phyloP scores from a whole-genome alignment of 2,329 filamentous ascomycete species.

The Cercospora sesami region DNA sequence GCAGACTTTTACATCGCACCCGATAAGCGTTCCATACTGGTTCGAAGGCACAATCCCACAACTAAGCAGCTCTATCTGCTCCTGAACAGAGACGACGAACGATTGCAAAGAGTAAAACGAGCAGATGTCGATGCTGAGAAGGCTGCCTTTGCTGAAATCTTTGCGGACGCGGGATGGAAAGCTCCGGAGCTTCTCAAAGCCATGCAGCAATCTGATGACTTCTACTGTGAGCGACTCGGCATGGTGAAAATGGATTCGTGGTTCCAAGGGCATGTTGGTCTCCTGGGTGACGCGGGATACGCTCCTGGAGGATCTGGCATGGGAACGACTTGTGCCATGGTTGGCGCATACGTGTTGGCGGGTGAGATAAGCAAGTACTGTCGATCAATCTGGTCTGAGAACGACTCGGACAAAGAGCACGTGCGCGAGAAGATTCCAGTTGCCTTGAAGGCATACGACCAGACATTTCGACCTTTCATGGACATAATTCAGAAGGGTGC shows the following conservation, averaged over 20 bases:
- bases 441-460: conserved; percentile 28
- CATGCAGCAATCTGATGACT: conserved; percentile 36
- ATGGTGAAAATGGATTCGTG: conserved; percentile 9
- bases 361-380: conserved; percentile 28
- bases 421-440: conserved; percentile 6
- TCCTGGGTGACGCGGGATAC: conserved; percentile 33
- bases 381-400: background rate
- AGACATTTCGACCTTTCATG: conserved; percentile 24
- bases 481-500: conserved; percentile 21
- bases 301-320: conserved; percentile 26
- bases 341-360: conserved; percentile 32
- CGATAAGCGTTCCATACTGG: conserved; percentile 4
- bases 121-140: conserved; percentile 17
- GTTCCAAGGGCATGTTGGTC: conserved; percentile 34
- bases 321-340: conserved; percentile 31
- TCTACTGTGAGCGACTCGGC: conserved; percentile 35
- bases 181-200: conserved; percentile 41
- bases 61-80: conserved; percentile 12
- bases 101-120: background rate
- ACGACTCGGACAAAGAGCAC: background rate
- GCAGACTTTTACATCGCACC: conserved; percentile 10
- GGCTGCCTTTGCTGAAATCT: conserved; percentile 29
- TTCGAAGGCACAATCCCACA: conserved; percentile 1
- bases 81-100: conserved; percentile 5
- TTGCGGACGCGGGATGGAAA: conserved; percentile 36